These are phyloP conservation scores for Blastobotrys ciferrii DNA, from an alignment of 1,139 yeast species.

Conservation along the genomic window DNA sequence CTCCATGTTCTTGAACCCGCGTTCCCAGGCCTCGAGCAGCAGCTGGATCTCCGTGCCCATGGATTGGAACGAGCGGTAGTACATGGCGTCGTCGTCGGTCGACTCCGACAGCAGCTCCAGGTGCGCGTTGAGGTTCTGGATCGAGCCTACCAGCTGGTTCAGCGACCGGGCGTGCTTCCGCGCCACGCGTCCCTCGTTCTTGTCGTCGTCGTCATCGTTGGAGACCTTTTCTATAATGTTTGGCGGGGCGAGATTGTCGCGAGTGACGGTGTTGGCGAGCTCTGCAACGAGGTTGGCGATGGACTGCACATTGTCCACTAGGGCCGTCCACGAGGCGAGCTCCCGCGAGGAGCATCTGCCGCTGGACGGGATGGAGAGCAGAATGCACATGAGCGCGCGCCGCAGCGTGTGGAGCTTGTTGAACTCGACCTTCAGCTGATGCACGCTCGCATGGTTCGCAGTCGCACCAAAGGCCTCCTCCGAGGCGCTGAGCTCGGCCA, in stretches of 20 bases:
- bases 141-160: slow-evolving; percentile 29
- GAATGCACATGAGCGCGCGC: slow-evolving; percentile 42
- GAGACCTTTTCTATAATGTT: neutral
- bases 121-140: slow-evolving; percentile 39
- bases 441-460: slow-evolving; percentile 32
- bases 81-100: slow-evolving; percentile 22
- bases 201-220: slow-evolving; percentile 17
- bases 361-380: slow-evolving; percentile 39
- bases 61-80: slow-evolving; percentile 30
- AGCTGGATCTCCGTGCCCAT: slow-evolving; percentile 35
- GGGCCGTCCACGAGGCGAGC: slow-evolving; percentile 34
- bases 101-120: slow-evolving; percentile 35
- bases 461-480: slow-evolving; percentile 28
- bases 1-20: slow-evolving; percentile 22
- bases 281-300: slow-evolving; percentile 31
- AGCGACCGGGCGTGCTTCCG: slow-evolving; percentile 26
- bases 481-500: slow-evolving; percentile 9
- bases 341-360: slow-evolving; percentile 31
- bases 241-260: slow-evolving; percentile 21
- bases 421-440: slow-evolving; percentile 33
- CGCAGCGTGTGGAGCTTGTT: slow-evolving; percentile 40
- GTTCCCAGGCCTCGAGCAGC: slow-evolving; percentile 35
- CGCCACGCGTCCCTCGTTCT: slow-evolving; percentile 14
- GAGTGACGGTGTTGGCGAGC: slow-evolving; percentile 30
- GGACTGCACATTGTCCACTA: slow-evolving; percentile 32